These are phyloP conservation scores for Angophora floribunda DNA, from an alignment of 345 rosid genomes.

Conservation along the genomic window DNA sequence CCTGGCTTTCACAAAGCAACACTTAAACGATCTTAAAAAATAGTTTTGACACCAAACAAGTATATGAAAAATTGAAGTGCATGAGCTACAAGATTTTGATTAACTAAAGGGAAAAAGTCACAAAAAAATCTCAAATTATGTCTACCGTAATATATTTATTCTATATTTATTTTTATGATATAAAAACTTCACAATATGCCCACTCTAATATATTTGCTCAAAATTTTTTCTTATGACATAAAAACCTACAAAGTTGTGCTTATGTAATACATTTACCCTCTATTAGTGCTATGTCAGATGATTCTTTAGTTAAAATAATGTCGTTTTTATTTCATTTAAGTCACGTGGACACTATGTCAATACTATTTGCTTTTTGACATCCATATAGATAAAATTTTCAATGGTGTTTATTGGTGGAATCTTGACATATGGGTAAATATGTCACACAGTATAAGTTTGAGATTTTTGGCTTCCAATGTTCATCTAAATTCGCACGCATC, in stretches of 20 bases:
- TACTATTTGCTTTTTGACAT: accelerated
- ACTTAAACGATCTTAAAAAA: too few species aligned
- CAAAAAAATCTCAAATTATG: not conserved
- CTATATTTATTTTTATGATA: too few species aligned
- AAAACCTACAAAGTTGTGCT: not conserved
- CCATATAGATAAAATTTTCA: not conserved
- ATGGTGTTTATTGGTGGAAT: not conserved
- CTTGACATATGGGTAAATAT: accelerated
- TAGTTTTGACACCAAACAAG: not conserved
- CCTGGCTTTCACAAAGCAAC: not conserved
- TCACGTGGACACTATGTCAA: not conserved
- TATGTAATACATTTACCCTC: accelerated
- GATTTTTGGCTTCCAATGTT: too few species aligned
- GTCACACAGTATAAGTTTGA: accelerated
- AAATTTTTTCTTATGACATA: not conserved
- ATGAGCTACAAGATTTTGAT: not conserved
- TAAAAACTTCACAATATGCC: not conserved
- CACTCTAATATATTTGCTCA: accelerated
- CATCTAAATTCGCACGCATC: not conserved
- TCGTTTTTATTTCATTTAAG: too few species aligned
- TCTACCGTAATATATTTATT: too few species aligned
- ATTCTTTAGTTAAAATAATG: too few species aligned
- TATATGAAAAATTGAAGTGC: not conserved
- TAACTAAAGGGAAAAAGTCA: not conserved
- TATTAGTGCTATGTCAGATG: accelerated